phyloP scores from a whole-genome alignment of 495 filamentous ascomycete genomes.

The Hapsidospora chrysogenum region DNA sequence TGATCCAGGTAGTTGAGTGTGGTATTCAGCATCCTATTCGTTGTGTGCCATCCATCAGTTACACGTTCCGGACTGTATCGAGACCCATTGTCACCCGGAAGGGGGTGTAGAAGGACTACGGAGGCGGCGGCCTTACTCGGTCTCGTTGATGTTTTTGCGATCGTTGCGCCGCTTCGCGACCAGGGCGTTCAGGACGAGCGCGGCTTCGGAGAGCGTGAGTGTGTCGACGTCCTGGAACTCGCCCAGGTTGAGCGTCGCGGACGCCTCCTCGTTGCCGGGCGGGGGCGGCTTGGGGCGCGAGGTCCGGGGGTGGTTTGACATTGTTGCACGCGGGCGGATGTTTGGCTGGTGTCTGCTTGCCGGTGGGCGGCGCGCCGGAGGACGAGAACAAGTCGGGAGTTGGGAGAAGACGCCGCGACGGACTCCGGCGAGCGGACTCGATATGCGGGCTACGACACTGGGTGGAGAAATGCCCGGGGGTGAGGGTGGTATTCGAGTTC shows the following conservation, averaged over 20 bases:
- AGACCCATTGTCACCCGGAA: no score
- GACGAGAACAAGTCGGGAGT: not conserved
- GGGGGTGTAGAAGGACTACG: no score
- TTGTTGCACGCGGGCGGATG: no score
- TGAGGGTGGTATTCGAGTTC: no score
- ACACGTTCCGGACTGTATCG: no score
- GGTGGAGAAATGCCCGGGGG: no score
- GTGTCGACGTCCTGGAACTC: constrained; percentile 82
- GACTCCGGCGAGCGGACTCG: no score
- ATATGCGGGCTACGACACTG: no score
- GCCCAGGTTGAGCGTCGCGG: constrained; percentile 64
- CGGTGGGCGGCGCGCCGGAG: not conserved
- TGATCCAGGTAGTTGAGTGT: constrained; percentile 82
- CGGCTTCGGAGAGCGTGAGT: constrained; percentile 78
- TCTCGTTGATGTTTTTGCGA: constrained; percentile 48
- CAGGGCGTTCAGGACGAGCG: constrained; percentile 76
- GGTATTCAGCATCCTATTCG: constrained; percentile 48
- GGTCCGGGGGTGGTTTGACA: constrained; percentile 26
- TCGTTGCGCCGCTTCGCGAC: constrained; percentile 53
- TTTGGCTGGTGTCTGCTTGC: not conserved
- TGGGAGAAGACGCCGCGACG: no score
- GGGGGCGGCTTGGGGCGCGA: constrained; percentile 56
- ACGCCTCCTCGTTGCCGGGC: constrained; percentile 77
- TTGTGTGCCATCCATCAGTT: no score
- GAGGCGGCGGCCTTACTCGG: constrained; percentile 39